A percentile compares a stretch with the other conserved stretches of the same genome.
Conservation (phyloP, 163 green algal genomes). For the Chlamydomonas reinhardtii region DNA sequence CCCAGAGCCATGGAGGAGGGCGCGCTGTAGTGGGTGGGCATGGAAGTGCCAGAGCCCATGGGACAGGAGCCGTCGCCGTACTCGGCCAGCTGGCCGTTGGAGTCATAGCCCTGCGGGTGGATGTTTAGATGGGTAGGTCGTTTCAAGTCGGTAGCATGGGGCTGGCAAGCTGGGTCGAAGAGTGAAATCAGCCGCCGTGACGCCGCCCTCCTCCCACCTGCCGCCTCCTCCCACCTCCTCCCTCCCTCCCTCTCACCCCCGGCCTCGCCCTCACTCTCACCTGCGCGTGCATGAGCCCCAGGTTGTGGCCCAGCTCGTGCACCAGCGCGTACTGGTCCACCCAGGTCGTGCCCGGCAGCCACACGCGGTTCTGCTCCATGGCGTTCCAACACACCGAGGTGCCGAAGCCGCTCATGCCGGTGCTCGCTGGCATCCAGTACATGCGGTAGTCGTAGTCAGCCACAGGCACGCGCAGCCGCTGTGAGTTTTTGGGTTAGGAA, state of each 20-base stretch:
- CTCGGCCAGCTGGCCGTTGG: not conserved
- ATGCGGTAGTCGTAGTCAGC: not conserved
- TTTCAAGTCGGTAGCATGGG: too few species aligned
- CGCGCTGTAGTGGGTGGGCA: conserved; percentile 17
- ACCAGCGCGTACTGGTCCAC: not conserved
- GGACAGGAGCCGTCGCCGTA: conserved; percentile 20
- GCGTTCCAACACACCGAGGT: too few species aligned
- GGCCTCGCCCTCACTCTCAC: not conserved
- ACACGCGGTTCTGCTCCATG: too few species aligned
- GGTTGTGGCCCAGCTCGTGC: conserved; percentile 38
- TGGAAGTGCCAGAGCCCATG: not conserved
- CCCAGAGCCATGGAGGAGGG: not conserved
- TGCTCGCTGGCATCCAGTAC: not conserved
- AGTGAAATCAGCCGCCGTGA: too few species aligned
- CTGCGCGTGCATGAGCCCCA: conserved; percentile 5
- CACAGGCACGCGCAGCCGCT: not conserved
- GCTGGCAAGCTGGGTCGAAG: too few species aligned
- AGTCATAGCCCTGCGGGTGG: conserved; percentile 10
- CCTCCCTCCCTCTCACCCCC: too few species aligned
- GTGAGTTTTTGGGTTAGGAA: not conserved
- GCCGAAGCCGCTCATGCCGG: not conserved
- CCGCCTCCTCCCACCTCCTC: too few species aligned
- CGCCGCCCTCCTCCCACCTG: too few species aligned
- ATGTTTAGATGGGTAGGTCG: not conserved
- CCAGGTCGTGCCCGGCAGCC: too few species aligned